Evolutionary conservation across 2,329 filamentous ascomycete species (phyloP).

Genomic region (Stagonosporopsis rhizophila): DNA sequence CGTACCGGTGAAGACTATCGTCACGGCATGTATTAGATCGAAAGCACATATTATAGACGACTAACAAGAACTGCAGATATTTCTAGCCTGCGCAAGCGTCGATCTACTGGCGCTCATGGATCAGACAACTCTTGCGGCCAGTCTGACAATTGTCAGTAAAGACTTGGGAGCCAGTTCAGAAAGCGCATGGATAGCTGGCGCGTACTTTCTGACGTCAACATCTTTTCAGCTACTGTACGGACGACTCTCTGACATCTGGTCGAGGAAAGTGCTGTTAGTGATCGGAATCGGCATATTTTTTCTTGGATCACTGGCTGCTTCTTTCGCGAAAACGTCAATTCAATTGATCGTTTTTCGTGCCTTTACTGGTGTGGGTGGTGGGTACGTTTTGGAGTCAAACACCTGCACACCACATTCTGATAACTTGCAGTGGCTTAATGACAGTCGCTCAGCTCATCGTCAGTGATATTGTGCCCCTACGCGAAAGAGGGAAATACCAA

Average conservation of each 20-base stretch:
- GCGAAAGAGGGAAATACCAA: slow-evolving; percentile 50
- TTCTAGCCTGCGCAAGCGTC: slow-evolving; percentile 33
- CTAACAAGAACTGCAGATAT: slow-evolving; percentile 24
- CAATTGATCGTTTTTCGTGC: slow-evolving; percentile 66
- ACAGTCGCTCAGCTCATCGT: slow-evolving; percentile 49
- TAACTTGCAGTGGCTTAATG: slow-evolving; percentile 59
- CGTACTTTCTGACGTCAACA: slow-evolving; percentile 64
- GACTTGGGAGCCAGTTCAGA: slow-evolving; percentile 52
- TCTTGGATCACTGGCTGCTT: slow-evolving; percentile 64
- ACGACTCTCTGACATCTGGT: slow-evolving; percentile 67
- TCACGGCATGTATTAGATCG: slow-evolving; percentile 16
- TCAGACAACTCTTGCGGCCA: slow-evolving; percentile 33
- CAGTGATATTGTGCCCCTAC: slow-evolving; percentile 47
- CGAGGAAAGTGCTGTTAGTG: slow-evolving; percentile 56
- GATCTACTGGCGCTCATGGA: slow-evolving; percentile 32
- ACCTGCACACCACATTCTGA: background rate
- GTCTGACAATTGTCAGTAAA: slow-evolving; percentile 28
- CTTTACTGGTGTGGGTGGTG: slow-evolving; percentile 66
- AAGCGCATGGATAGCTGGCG: slow-evolving; percentile 64
- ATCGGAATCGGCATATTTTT: slow-evolving; percentile 54
- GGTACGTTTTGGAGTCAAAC: background rate
- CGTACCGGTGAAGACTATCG: slow-evolving; percentile 29
- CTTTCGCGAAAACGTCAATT: slow-evolving; percentile 60
- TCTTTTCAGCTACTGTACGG: slow-evolving; percentile 72
- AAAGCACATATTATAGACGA: background rate